phyloP scores from a whole-genome alignment of 345 rosid genomes.

The Pseudoturritis turrita region DNA sequence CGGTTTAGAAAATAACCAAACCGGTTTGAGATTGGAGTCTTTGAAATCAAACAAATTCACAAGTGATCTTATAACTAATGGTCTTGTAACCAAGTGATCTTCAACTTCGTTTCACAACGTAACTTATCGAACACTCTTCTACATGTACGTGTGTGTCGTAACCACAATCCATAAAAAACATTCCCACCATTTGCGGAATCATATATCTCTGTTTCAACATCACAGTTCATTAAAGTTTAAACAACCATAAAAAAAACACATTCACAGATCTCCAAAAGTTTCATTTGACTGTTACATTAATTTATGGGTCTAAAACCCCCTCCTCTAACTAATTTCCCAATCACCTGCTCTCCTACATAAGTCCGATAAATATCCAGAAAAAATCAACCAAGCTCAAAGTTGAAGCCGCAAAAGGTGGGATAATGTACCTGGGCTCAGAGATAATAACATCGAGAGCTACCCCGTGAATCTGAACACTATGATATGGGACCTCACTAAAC shows the following conservation, averaged over 20 bases:
- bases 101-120: too few relatives aligned
- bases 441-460: conserved; percentile 9
- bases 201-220: conserved; percentile 12
- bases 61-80: too few relatives aligned
- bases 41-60: neutral
- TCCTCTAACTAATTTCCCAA: conserved; percentile 8
- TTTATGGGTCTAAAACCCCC: conserved; percentile 23
- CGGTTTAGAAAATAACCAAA: neutral
- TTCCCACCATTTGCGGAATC: neutral
- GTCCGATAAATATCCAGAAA: neutral
- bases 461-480: conserved; percentile 7
- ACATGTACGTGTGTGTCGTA: conserved; percentile 4
- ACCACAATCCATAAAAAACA: conserved; percentile 7
- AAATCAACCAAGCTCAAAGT: conserved; percentile 4
- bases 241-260: conserved; percentile 16
- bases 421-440: conserved; percentile 17
- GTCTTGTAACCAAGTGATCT: too few relatives aligned
- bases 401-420: conserved; percentile 18
- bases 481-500: conserved; percentile 15
- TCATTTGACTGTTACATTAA: conserved; percentile 16
- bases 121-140: neutral
- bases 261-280: conserved; percentile 17
- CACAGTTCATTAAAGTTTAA: conserved; percentile 3
- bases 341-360: conserved; percentile 17
- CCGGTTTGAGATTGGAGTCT: neutral